These are phyloP conservation scores for Macrophomina tecta DNA, from an alignment of 2,329 filamentous ascomycete species.

Conservation along the genomic window DNA sequence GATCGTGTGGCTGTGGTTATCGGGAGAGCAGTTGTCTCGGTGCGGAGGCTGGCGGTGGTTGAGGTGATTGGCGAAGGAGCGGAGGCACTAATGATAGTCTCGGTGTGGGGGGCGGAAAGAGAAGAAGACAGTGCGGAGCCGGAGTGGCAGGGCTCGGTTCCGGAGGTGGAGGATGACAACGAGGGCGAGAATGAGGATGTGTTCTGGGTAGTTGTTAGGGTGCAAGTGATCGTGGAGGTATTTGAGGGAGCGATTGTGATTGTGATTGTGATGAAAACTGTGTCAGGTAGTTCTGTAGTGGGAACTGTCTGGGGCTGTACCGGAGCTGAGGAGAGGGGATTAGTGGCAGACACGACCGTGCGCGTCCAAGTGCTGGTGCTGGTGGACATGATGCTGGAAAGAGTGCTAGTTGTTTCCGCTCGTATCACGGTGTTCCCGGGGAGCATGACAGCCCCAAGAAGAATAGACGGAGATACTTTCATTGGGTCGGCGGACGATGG, in stretches of 20 bases:
- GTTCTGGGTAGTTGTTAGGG: slow-evolving; percentile 10
- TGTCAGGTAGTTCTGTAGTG: slow-evolving; percentile 2
- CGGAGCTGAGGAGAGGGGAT: neutral
- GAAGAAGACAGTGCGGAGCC: neutral
- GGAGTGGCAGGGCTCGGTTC: neutral
- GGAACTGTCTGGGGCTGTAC: neutral
- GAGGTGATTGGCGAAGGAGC: too few relatives aligned
- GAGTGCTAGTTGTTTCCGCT: neutral
- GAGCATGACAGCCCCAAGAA: neutral
- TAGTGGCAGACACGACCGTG: neutral
- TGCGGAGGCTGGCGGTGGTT: too few relatives aligned
- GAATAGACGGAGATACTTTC: neutral
- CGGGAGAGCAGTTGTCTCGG: too few relatives aligned
- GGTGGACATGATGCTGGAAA: neutral
- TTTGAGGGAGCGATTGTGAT: neutral
- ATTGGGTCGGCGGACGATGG: neutral
- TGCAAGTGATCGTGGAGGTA: neutral
- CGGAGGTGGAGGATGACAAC: neutral
- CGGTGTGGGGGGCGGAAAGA: neutral
- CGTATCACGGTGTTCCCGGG: neutral
- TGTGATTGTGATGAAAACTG: neutral
- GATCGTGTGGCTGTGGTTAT: too few relatives aligned
- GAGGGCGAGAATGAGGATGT: neutral
- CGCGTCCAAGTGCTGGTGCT: slow-evolving; percentile 7
- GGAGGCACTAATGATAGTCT: too few relatives aligned